Percentiles rank a stretch among this genome's conserved stretches.
These are phyloP conservation scores for Coelastrella sp. DNA, from an alignment of 139 green algal genomes.

Conservation along the genomic window DNA sequence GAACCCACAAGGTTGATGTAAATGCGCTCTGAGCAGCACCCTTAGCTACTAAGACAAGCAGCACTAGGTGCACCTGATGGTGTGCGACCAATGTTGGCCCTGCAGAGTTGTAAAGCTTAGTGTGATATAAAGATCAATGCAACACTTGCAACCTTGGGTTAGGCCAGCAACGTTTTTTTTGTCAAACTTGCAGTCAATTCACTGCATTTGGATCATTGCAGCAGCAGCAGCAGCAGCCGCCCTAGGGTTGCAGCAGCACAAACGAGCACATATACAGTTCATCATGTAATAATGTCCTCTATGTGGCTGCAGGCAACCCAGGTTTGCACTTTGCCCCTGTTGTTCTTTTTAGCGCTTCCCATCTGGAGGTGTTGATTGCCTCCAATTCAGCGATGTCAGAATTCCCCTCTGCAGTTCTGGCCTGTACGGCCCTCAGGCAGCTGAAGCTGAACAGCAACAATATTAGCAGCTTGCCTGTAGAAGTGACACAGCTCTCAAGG, in stretches of 20 bases:
- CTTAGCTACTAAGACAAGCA: no score
- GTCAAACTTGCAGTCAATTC: no score
- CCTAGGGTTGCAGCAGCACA: background rate
- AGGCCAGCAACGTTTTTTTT: no score
- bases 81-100: no score
- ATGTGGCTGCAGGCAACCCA: background rate
- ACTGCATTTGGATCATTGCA: background rate
- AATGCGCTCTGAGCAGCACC: no score
- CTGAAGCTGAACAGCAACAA: conserved; percentile 58
- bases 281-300: background rate
- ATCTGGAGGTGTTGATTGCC: conserved; percentile 44
- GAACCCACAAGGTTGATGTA: no score
- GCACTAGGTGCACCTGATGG: no score
- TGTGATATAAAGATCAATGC: no score
- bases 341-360: background rate
- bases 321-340: conserved; percentile 25
- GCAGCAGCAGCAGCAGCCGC: background rate
- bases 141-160: no score
- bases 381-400: conserved; percentile 4
- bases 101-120: no score
- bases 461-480: conserved; percentile 47
- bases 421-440: conserved; percentile 29
- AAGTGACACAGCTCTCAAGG: conserved; percentile 49
- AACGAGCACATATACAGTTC: background rate
- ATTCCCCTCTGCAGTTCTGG: conserved; percentile 44